Evolutionary conservation across 345 rosid species (phyloP).

Genomic region (Citrus trifoliata): DNA sequence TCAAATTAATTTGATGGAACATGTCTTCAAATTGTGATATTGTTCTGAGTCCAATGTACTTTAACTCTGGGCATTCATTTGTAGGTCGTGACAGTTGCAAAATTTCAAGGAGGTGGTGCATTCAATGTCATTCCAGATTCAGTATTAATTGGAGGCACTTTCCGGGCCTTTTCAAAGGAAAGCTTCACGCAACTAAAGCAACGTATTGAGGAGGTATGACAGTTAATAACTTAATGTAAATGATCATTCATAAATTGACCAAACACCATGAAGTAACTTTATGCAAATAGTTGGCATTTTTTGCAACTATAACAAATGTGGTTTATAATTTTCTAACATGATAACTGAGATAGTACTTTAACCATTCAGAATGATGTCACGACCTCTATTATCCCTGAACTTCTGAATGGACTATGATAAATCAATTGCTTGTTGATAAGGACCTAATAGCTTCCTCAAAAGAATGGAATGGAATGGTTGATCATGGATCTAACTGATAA

Average conservation of each 20-base stretch:
- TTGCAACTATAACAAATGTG: neutral
- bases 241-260: neutral
- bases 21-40: neutral
- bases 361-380: neutral
- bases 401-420: neutral
- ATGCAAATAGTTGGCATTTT: neutral
- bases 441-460: too few relatives aligned
- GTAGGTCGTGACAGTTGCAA: conserved; percentile 78
- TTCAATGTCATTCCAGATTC: conserved; percentile 86
- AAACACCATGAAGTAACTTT: neutral
- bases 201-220: conserved; percentile 64
- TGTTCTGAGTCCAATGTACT: neutral
- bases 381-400: neutral
- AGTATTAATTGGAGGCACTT: conserved; percentile 77
- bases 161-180: conserved; percentile 63
- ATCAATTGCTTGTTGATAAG: neutral
- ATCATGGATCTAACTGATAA: too few relatives aligned
- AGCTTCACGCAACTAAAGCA: conserved; percentile 47
- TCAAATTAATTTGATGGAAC: neutral
- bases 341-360: neutral
- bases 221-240: neutral
- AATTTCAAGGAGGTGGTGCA: conserved; percentile 70
- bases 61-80: neutral
- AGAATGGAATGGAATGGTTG: too few relatives aligned
- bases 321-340: neutral